A percentile compares a stretch with the other conserved stretches of the same genome.
phyloP scores from a whole-genome alignment of 1,139 yeast species.

The Pichia sp. region DNA sequence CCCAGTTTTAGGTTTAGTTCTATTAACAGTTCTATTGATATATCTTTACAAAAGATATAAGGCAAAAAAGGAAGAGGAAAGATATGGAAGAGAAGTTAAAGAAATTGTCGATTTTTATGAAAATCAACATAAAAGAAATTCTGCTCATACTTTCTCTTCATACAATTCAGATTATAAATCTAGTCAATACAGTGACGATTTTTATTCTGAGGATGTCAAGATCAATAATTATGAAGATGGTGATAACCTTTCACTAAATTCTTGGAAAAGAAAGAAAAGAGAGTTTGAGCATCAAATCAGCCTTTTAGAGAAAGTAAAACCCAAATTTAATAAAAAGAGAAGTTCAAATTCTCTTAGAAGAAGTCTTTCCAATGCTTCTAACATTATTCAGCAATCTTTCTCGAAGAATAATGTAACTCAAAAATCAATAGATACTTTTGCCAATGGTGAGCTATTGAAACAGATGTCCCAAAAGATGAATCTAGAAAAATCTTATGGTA shows the following conservation, averaged over 20 bases:
- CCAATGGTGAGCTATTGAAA: background rate
- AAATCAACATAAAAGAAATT: conserved; percentile 16
- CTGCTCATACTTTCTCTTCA: conserved; percentile 20
- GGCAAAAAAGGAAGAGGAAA: conserved; percentile 22
- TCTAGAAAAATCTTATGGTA: background rate
- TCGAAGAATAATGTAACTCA: conserved; percentile 24
- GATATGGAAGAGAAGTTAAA: conserved; percentile 25
- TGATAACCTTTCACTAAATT: conserved; percentile 40
- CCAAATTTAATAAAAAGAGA: background rate
- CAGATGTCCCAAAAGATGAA: background rate
- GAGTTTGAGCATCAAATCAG: conserved; percentile 32
- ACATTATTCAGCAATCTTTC: conserved; percentile 20
- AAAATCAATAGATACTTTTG: conserved; percentile 18
- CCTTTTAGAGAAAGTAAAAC: background rate
- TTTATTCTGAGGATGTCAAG: background rate
- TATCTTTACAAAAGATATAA: conserved; percentile 23
- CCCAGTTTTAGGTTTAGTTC: conserved; percentile 25
- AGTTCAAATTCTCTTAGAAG: conserved; percentile 16
- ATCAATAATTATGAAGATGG: conserved; percentile 25
- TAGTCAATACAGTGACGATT: background rate
- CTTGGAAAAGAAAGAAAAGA: conserved; percentile 48
- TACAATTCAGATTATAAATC: conserved; percentile 19
- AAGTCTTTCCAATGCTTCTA: conserved; percentile 23
- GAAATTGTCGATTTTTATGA: conserved; percentile 29
- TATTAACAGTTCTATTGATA: conserved; percentile 16